Conservation (phyloP, 225 moss, liverwort and hornwort genomes). For the Asterella californica region DNA sequence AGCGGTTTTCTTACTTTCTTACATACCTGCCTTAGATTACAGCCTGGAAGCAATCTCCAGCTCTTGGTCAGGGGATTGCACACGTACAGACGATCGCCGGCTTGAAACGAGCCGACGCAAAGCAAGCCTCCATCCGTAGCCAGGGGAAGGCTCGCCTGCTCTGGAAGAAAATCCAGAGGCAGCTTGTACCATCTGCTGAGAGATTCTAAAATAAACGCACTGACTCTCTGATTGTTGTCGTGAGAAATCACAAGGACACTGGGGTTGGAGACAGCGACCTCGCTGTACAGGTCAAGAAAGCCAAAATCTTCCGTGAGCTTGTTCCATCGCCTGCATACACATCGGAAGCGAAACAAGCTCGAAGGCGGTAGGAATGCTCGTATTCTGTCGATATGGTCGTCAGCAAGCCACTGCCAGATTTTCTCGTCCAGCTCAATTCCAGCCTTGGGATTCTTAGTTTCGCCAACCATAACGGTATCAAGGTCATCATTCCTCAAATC, state of each 20-base stretch:
- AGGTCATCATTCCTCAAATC: not conserved
- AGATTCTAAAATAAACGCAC: conserved; percentile 22
- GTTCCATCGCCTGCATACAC: conserved; percentile 35
- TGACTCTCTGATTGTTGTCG: conserved; percentile 18
- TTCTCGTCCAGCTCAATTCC: conserved; percentile 6
- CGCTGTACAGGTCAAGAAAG: conserved; percentile 24
- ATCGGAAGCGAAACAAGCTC: conserved; percentile 33
- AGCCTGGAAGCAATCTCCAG: conserved; percentile 25
- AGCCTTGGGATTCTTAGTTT: not conserved
- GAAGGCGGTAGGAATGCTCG: conserved; percentile 34
- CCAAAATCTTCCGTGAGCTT: conserved; percentile 15
- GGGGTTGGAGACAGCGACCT: conserved; percentile 9
- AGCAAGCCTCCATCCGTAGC: conserved; percentile 29
- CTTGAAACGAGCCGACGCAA: conserved; percentile 16
- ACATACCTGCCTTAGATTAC: conserved; percentile 18
- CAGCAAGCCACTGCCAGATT: conserved; percentile 21
- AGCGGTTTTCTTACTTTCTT: conserved; percentile 20
- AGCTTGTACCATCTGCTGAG: conserved; percentile 25
- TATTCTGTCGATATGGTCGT: conserved; percentile 26
- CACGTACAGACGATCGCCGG: conserved; percentile 19
- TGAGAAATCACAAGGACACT: conserved; percentile 24
- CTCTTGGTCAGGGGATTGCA: conserved; percentile 33
- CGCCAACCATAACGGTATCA: too few species aligned
- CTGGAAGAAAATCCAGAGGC: conserved; percentile 27
- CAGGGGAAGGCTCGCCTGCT: conserved; percentile 27